Conservation (phyloP, 2,329 filamentous ascomycete species). For the Ambrosiella xylebori region DNA sequence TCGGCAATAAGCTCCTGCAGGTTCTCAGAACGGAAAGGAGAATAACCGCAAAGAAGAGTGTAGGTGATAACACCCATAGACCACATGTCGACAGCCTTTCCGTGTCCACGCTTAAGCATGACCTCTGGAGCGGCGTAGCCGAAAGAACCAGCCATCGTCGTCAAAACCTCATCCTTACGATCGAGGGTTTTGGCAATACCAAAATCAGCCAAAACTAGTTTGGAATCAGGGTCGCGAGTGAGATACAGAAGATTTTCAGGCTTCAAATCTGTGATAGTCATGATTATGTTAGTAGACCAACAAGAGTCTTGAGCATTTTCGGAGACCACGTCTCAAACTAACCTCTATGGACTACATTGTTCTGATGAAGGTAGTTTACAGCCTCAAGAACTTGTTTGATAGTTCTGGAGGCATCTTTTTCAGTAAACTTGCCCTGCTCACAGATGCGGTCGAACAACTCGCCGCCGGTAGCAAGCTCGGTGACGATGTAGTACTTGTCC, state of each 20-base stretch:
- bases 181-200: conserved; percentile 98
- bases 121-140: conserved; percentile 96
- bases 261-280: conserved; percentile 77
- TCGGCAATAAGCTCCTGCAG: conserved; percentile 87
- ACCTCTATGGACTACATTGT: conserved; percentile 94
- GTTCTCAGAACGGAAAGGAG: conserved; percentile 90
- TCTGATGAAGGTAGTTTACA: conserved; percentile 84
- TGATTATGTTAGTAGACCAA: neutral
- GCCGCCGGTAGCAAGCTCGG: conserved; percentile 84
- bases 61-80: conserved; percentile 97
- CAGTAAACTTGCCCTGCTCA: conserved; percentile 93
- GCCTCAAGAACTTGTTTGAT: conserved; percentile 85
- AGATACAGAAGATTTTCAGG: conserved; percentile 95
- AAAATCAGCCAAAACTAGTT: conserved; percentile 88
- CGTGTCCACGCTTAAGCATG: conserved; percentile 94
- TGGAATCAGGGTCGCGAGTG: conserved; percentile 57
- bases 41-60: conserved; percentile 93
- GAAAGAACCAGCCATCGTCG: conserved; percentile 96
- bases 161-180: conserved; percentile 75
- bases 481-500: conserved; percentile 99
- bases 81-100: conserved; percentile 99
- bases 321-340: conserved; percentile 11
- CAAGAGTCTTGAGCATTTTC: neutral
- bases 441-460: conserved; percentile 97
- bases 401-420: conserved; percentile 91